Base-by-base conservation (phyloP, 371 early-diverging fungal genomes). In the Parasitella parasitica region DNA sequence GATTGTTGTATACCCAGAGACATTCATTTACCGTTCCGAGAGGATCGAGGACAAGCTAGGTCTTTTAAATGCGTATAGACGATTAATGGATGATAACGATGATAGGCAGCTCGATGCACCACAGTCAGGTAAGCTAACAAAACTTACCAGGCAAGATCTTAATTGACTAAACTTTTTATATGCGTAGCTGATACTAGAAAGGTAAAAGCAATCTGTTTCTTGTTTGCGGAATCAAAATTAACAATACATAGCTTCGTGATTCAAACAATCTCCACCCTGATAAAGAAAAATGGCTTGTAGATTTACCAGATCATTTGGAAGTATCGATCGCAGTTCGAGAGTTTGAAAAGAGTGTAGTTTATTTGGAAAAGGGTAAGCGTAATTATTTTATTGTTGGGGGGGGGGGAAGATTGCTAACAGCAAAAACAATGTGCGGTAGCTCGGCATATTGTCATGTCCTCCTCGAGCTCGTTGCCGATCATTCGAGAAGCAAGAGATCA, bases 301-400 rank as follows among this genome's bases (percentile, higher is more conserved):
- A 92, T 58, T 79, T 93, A 41, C 80, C 91, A 2, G 94, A 94
- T 69, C 90, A 92, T 41, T 68, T 97, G 52, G 97, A 95, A 55
- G 93, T 97, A 4, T 72, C 87, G 34, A 93, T 97, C 72, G 94
- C 95, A 2, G 82, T 93, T 27, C 76, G 95, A 41, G 93, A 95
- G 60, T 94, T 95, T 74, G 90, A 91, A 43, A 75, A 72, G n/a
- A 91, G 94, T 3, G 91, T 93, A 0, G 70, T 69, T 2, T 78
- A 83, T 54, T 83, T 94, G 52, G 89, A 90, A 54, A 86, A 85
- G 75, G 91, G 89, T 88, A 67, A 32, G 58, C 2, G 6, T 27
- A 11, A 0, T 11, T 43, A 22, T 18, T 12, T 8, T 20, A 41
- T 20, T 15, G 15, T 4, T 18, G n/a, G 18, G 39, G 9, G 7